Evolutionary conservation across 179 eudicot genomes (phyloP), one percentile per base, ranked within the genome.

Genomic region (Drosera spatulata): DNA sequence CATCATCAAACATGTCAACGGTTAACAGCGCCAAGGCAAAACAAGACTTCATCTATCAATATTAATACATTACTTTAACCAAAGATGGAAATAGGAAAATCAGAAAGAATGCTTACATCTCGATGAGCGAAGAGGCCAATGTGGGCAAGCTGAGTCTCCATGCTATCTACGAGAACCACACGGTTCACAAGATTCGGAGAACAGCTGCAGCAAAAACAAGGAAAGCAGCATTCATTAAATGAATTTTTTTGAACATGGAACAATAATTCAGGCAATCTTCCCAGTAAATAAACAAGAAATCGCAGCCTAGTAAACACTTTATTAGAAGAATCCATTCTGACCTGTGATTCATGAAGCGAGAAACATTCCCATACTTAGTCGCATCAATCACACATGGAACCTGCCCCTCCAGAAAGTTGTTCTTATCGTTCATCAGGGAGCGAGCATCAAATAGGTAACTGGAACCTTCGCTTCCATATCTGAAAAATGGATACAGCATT

Each of bases 311-410:
- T 61, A 9, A 64, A 45, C n/a, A 15, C 10, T 43, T 66, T 5
- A 51, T 6, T 15, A 12, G 49, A n/a, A 11, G 45, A 40, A 43
- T 53, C 38, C 11, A 50, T 41, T 39, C 83, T 85, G 64, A 94
- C 99, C 99, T 87, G 80, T 94, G 97, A 77, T 94, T 94, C 56
- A 94, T 77, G 69, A 77, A 87, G 39, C 97, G 91, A 38, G 99
- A 87, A 58, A 91, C 76, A 73, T 87, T 94, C 61, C 99, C 97
- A 79, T 77, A 82, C 61, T 75, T 76, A 56, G 82, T 78, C 9
- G 91, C 80, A 75, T 94, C 99, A 61, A 91, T 82, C 47, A 72
- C 74, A 71, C 65, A 87, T 22, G 85, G 62, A 7, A 55, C 72
- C 65, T 75, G 73, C 64, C 75, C 91, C 63, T 82, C 95, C 44